A percentile compares a stretch with the other conserved stretches of the same genome.
These are phyloP conservation scores for Beauveria medogensis DNA, from an alignment of 2,329 filamentous ascomycete genomes.

Conservation along the genomic window DNA sequence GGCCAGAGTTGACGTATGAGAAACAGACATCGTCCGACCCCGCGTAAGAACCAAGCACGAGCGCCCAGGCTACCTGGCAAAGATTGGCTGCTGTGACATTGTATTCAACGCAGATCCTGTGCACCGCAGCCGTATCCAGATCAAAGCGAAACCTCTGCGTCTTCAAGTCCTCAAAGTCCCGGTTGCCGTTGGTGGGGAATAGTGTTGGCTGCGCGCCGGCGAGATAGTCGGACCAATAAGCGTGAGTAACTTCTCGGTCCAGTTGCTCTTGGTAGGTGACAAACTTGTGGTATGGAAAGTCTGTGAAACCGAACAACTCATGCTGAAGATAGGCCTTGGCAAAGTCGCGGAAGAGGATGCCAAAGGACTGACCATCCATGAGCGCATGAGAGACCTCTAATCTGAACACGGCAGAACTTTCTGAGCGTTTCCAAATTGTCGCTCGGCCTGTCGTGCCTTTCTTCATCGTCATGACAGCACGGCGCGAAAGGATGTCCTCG, in stretches of 20 bases:
- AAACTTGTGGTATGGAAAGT: background rate
- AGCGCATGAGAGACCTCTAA: slow-evolving; percentile 13
- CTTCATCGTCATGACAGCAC: background rate
- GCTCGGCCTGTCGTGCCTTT: background rate
- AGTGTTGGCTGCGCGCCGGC: background rate
- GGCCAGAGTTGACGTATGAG: background rate
- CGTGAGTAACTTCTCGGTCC: background rate
- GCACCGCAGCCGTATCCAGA: background rate
- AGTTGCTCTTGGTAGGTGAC: background rate
- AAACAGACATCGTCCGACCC: background rate
- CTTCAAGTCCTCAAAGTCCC: background rate
- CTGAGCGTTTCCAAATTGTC: background rate
- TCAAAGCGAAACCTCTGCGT: background rate
- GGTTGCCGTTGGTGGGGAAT: background rate
- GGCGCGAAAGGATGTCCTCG: background rate
- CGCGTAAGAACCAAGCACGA: background rate
- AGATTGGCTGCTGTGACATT: background rate
- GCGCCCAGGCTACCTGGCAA: background rate
- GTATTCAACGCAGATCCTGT: background rate
- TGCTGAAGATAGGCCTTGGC: background rate
- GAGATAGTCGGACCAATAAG: background rate
- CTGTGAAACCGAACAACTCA: background rate
- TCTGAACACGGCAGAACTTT: background rate
- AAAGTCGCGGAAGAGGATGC: slow-evolving; percentile 10
- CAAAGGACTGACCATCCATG: slow-evolving; percentile 11